Percentiles rank a stretch among this genome's conserved stretches.
phyloP scores from a whole-genome alignment of 2,329 filamentous ascomycete genomes.

The Pseudocercospora cruenta region DNA sequence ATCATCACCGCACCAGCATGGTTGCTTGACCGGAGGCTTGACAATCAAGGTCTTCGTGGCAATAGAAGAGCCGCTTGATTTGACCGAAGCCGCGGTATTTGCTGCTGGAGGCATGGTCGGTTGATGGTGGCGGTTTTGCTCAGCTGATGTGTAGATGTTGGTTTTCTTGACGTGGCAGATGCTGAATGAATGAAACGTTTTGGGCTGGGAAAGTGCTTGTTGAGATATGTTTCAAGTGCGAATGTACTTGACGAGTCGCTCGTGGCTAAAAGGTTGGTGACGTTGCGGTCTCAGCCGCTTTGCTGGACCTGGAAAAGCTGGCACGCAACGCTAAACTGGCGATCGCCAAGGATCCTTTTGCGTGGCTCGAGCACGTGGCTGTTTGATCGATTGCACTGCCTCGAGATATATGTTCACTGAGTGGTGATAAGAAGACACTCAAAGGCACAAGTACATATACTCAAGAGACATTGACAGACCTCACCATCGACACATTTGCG shows the following conservation, averaged over 20 bases:
- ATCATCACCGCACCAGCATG: conserved; percentile 40
- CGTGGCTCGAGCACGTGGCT: background rate
- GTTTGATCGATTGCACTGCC: too few relatives aligned
- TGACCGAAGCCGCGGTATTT: conserved; percentile 24
- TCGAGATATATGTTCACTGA: too few relatives aligned
- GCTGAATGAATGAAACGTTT: background rate
- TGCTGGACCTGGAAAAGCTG: background rate
- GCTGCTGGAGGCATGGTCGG: conserved; percentile 36
- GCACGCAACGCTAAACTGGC: background rate
- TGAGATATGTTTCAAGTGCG: background rate
- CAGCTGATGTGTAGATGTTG: background rate
- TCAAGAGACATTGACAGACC: too few relatives aligned
- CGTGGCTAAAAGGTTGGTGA: background rate
- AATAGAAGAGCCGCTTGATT: conserved; percentile 26
- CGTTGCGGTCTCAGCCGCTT: background rate
- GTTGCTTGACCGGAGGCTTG: conserved; percentile 33
- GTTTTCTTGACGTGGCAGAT: background rate
- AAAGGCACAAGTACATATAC: too few relatives aligned
- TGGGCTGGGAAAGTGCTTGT: background rate
- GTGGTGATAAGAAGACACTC: background rate
- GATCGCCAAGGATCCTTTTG: background rate
- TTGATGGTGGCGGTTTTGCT: too few relatives aligned
- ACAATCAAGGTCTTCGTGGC: conserved; percentile 26
- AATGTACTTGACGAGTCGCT: background rate
- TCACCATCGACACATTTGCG: background rate